Evolutionary conservation across 108 stramenopile species (phyloP).

Genomic region (Schizochytrium sp.): DNA sequence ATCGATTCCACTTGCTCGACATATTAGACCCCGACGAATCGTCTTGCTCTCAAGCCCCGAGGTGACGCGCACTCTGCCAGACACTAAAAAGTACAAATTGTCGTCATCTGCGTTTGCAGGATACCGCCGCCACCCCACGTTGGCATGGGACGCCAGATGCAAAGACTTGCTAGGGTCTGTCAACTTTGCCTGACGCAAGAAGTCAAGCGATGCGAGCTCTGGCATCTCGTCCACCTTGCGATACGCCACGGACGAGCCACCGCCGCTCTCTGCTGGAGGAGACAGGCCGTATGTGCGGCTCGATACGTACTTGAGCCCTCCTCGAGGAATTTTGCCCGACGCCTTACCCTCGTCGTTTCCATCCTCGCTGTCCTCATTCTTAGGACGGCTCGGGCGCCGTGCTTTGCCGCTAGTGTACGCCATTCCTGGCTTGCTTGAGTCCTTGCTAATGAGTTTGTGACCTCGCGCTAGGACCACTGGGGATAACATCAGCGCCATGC

Average conservation of each 20-base stretch:
- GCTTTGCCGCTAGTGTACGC: neutral
- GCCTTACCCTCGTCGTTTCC: too few relatives aligned
- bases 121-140: neutral
- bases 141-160: neutral
- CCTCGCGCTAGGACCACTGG: neutral
- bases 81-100: neutral
- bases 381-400: neutral
- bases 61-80: neutral
- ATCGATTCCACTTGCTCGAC: neutral
- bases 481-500: neutral
- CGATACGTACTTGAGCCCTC: too few relatives aligned
- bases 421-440: neutral
- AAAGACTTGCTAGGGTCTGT: neutral
- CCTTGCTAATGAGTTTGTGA: neutral
- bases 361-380: neutral
- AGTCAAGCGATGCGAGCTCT: neutral
- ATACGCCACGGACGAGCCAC: neutral
- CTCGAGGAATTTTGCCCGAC: too few relatives aligned
- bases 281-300: neutral
- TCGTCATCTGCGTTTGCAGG: neutral
- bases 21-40: neutral
- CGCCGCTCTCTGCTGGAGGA: neutral
- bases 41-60: neutral
- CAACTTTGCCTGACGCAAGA: neutral
- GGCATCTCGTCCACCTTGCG: neutral